Evolutionary conservation across 2,329 filamentous ascomycete species (phyloP).

Genomic region (Exophiala sp.): DNA sequence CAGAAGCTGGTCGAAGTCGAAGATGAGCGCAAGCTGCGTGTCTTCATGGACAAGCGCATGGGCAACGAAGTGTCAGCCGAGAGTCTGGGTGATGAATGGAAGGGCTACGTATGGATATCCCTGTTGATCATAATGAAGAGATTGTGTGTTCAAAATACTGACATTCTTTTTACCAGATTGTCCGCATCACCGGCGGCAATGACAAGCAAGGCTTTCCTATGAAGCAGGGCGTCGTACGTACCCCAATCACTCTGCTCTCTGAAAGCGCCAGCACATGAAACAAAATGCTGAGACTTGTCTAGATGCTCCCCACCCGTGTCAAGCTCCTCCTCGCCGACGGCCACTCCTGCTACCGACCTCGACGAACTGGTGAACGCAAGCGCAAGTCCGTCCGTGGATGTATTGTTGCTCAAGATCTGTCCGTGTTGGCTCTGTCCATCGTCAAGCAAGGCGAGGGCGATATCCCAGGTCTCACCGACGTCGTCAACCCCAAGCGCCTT

Average conservation of each 20-base stretch:
- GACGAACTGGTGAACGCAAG: slow-evolving; percentile 98
- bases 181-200: slow-evolving; percentile 91
- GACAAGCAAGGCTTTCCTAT: slow-evolving; percentile 99
- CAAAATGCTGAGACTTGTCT: slow-evolving; percentile 28
- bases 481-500: slow-evolving; percentile 97
- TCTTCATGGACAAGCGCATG: slow-evolving; percentile 98
- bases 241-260: slow-evolving; percentile 28
- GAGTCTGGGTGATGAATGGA: slow-evolving; percentile 97
- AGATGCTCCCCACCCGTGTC: slow-evolving; percentile 96
- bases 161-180: slow-evolving; percentile 23
- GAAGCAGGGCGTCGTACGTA: slow-evolving; percentile 90
- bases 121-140: not conserved
- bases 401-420: slow-evolving; percentile 94
- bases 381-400: slow-evolving; percentile 98
- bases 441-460: slow-evolving; percentile 97
- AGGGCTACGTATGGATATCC: slow-evolving; percentile 86
- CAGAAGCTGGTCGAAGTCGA: slow-evolving; percentile 99
- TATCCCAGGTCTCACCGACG: slow-evolving; percentile 94
- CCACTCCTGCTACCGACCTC: slow-evolving; percentile 99
- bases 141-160: slow-evolving; percentile 7
- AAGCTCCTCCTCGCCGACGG: slow-evolving; percentile 91
- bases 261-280: slow-evolving; percentile 28
- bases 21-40: slow-evolving; percentile 97
- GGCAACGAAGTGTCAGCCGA: slow-evolving; percentile 75
- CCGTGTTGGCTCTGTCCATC: slow-evolving; percentile 88